Evolutionary conservation across 768 basidiomycete species (phyloP), one percentile per base, ranked within the genome.

Genomic region (Dictyophora rubrovolvata): DNA sequence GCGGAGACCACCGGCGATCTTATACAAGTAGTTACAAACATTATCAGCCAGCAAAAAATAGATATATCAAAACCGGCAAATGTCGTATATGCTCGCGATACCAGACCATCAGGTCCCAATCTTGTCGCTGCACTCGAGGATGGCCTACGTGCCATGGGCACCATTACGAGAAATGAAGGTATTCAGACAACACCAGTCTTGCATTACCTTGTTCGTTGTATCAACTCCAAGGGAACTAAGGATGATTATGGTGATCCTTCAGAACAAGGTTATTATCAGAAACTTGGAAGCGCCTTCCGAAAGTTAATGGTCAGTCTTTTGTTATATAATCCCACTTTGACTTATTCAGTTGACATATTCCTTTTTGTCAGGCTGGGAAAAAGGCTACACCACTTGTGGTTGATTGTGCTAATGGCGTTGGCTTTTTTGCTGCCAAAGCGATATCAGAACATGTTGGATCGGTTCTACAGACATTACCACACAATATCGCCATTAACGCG

Each of bases 381-480:
- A 71, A 74, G 47, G 72, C 75, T 55, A 71, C 79, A 16, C 81
- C 84, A 37, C 67, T 99, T 51, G 69, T 88, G n/a, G 77, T 99
- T 47, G 96, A 99, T 70, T 98, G 96, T 69, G 96, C 96, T n/a
- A 98, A 99, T 69, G 96, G 96, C 23, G 96, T 99, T 21, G 96
- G 96, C 51, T 83, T 88, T 16, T 74, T 77, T 7, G 85, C 87
- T 42, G 84, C 89, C 12, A 73, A 74, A 35, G 80, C 78, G 48
- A 74, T 98, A 42, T 67, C 75, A 4, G 71, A 79, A 56, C 77
- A 81, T 55, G 79, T 96, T 21, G 80, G 78, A 17, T 75, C 75
- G 22, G 76, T 74, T 7, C 71, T 98, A 33, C 76, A 80, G 22
- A 67, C 97, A 50, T 72, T 80, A 60, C 74, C 91, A 42, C 78